phyloP scores from a whole-genome alignment of 2,329 filamentous ascomycete genomes.

The Fusarium sp. region DNA sequence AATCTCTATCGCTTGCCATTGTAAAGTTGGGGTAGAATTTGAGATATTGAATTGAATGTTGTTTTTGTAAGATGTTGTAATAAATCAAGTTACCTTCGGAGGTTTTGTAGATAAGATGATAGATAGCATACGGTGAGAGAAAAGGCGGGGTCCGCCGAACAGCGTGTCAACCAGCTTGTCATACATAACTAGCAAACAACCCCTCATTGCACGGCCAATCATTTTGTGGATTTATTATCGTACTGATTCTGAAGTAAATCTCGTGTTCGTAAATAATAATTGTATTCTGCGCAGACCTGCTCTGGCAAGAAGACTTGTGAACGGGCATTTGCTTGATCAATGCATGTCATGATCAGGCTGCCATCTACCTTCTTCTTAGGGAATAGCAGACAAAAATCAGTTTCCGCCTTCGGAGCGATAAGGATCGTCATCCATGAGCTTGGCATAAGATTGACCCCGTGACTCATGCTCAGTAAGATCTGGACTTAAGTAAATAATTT shows the following conservation, averaged over 20 bases:
- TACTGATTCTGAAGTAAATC: background rate
- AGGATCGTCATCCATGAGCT: background rate
- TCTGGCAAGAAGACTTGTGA: background rate
- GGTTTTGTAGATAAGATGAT: background rate
- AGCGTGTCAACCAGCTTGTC: slow-evolving; percentile 4
- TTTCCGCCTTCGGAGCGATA: background rate
- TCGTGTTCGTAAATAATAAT: background rate
- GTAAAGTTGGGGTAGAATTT: background rate
- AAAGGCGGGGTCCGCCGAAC: slow-evolving; percentile 3
- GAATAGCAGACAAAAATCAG: background rate
- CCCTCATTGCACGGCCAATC: background rate
- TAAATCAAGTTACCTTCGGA: background rate
- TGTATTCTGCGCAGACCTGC: too few relatives aligned
- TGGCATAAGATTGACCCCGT: background rate
- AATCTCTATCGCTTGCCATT: slow-evolving; percentile 38
- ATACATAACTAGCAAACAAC: background rate
- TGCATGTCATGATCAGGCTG: background rate
- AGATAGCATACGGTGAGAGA: background rate
- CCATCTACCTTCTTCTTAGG: background rate
- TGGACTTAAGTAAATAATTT: background rate
- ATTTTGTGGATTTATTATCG: background rate
- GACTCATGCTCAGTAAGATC: background rate
- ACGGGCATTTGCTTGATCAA: background rate
- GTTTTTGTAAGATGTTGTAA: background rate
- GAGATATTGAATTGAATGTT: background rate